phyloP scores from a whole-genome alignment of 371 early-diverging fungal genomes.

The Mucor mucedo region DNA sequence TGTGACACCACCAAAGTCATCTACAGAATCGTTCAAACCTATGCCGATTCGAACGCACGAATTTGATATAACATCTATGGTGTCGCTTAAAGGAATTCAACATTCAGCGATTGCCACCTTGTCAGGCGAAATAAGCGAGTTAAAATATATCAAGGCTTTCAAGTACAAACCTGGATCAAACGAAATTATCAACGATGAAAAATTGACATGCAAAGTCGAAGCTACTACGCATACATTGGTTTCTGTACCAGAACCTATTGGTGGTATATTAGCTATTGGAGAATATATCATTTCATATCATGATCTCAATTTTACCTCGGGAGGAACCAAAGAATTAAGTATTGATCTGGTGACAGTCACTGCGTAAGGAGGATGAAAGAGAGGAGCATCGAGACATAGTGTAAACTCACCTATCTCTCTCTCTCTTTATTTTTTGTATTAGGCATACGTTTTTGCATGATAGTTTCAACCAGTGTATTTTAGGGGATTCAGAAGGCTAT shows the following conservation, averaged over 20 bases:
- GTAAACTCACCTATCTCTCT: no score
- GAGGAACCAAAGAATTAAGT: conserved; percentile 39
- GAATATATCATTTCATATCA: conserved; percentile 70
- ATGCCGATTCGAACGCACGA: conserved; percentile 14
- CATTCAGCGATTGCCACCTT: conserved; percentile 12
- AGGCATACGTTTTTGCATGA: conserved; percentile 39
- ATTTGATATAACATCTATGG: conserved; percentile 25
- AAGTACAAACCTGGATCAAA: not conserved
- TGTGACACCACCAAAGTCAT: conserved; percentile 9
- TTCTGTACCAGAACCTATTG: conserved; percentile 61
- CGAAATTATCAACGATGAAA: conserved; percentile 7
- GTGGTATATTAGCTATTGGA: conserved; percentile 74
- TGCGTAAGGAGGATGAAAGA: conserved; percentile 16
- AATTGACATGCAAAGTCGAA: conserved; percentile 45
- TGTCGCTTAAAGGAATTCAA: conserved; percentile 10
- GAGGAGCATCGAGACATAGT: not conserved
- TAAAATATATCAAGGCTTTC: conserved; percentile 22
- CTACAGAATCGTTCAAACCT: not conserved
- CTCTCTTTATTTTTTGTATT: conserved; percentile 10
- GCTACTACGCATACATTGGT: conserved; percentile 61
- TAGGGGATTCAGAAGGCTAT: conserved; percentile 77
- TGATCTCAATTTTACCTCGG: conserved; percentile 25
- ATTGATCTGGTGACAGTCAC: conserved; percentile 55
- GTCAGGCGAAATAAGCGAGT: conserved; percentile 28
- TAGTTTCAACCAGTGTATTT: conserved; percentile 59